A percentile compares a stretch with the other conserved stretches of the same genome.
These are phyloP conservation scores for Paecilomyces dactylethromorphus DNA, from an alignment of 2,329 filamentous ascomycete species.

Conservation along the genomic window DNA sequence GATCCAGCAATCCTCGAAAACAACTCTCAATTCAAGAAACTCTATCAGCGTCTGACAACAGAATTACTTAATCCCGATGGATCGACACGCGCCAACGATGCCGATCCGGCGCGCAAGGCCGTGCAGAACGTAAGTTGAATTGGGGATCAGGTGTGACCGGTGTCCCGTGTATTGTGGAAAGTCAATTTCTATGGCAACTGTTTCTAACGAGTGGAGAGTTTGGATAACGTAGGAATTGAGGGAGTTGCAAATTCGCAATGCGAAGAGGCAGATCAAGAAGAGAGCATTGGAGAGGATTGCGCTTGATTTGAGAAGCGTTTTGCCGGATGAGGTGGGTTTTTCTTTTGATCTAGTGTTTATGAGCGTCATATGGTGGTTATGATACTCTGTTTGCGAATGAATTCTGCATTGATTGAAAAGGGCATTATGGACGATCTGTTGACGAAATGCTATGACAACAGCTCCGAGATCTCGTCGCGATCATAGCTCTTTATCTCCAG, in stretches of 20 bases:
- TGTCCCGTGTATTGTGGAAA: background rate
- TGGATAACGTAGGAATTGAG: conserved; percentile 25
- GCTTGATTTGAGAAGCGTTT: conserved; percentile 23
- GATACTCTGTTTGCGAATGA: too few species aligned
- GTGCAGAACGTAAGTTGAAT: conserved; percentile 24
- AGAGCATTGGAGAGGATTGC: conserved; percentile 24
- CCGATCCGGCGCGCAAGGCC: conserved; percentile 21
- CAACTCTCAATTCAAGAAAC: conserved; percentile 36
- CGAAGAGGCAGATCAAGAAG: conserved; percentile 27
- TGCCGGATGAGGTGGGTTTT: conserved; percentile 26
- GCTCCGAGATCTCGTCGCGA: conserved; percentile 27
- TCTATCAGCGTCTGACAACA: conserved; percentile 34
- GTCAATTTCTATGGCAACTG: background rate
- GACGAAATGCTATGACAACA: conserved; percentile 10
- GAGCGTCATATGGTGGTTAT: background rate
- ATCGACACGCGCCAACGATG: conserved; percentile 27
- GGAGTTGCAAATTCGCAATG: conserved; percentile 21
- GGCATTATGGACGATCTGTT: too few species aligned
- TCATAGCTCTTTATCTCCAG: conserved; percentile 33
- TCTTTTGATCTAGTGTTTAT: background rate
- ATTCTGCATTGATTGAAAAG: too few species aligned
- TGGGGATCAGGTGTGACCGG: background rate
- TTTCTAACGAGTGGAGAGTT: background rate
- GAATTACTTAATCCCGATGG: conserved; percentile 34
- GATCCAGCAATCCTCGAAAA: conserved; percentile 31